phyloP scores from a whole-genome alignment of 2,329 filamentous ascomycete species.

The Lasiodiplodia gonubiensis region DNA sequence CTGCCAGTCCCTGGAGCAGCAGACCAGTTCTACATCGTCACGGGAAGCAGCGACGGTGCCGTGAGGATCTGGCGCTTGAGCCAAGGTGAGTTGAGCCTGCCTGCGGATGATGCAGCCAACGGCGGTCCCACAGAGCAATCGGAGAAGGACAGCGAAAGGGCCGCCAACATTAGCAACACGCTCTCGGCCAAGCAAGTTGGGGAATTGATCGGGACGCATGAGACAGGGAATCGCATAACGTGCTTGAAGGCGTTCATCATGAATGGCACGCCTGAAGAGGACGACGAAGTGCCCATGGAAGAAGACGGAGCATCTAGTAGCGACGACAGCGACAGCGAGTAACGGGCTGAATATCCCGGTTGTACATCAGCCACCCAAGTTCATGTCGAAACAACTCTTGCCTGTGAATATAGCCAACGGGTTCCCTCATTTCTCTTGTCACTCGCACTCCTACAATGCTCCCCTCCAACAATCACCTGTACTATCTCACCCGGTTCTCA shows the following conservation, averaged over 20 bases:
- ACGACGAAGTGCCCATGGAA: constrained; percentile 33
- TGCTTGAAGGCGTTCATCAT: constrained; percentile 87
- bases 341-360: constrained; percentile 11
- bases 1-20: constrained; percentile 54
- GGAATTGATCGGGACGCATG: constrained; percentile 74
- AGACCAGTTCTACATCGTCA: constrained; percentile 62
- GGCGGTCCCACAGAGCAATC: background rate
- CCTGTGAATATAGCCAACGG: background rate
- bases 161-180: constrained; percentile 15
- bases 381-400: background rate
- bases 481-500: background rate
- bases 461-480: background rate
- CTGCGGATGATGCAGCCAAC: constrained; percentile 31
- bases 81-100: constrained; percentile 35
- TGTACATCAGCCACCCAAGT: background rate
- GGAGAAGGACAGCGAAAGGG: constrained; percentile 28
- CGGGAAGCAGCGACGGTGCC: constrained; percentile 83
- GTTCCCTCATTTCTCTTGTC: background rate
- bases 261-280: constrained; percentile 55
- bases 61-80: constrained; percentile 76
- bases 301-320: constrained; percentile 29
- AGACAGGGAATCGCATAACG: constrained; percentile 87
- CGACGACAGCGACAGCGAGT: constrained; percentile 31
- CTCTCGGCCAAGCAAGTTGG: constrained; percentile 58
- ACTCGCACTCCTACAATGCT: background rate